phyloP scores from a whole-genome alignment of 2,329 filamentous ascomycete species.

The Xylariales sp. region DNA sequence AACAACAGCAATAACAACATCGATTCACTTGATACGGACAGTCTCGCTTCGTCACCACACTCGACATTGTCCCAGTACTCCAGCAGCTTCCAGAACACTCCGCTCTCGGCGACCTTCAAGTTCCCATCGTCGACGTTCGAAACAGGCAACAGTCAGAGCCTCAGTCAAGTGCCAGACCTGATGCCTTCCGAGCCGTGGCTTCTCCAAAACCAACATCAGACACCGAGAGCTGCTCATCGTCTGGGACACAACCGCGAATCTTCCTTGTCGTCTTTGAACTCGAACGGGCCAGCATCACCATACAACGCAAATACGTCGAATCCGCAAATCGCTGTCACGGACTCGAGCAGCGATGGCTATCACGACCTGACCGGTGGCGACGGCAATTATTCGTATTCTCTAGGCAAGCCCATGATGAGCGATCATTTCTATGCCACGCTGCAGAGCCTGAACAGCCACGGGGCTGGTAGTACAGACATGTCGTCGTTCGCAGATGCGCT shows the following conservation, averaged over 20 bases:
- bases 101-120: conserved; percentile 16
- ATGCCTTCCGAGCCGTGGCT: conserved; percentile 28
- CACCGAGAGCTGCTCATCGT: conserved; percentile 25
- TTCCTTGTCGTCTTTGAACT: conserved; percentile 56
- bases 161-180: conserved; percentile 24
- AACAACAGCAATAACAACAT: conserved; percentile 16
- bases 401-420: conserved; percentile 37
- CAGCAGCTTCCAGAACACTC: background rate
- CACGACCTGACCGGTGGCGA: conserved; percentile 36
- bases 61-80: conserved; percentile 22
- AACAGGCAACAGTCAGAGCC: conserved; percentile 16
- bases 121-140: conserved; percentile 15
- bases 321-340: conserved; percentile 52
- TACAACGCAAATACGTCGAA: conserved; percentile 51
- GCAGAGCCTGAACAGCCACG: conserved; percentile 28
- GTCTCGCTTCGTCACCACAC: conserved; percentile 21
- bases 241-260: conserved; percentile 54
- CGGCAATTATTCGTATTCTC: conserved; percentile 39
- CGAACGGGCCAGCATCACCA: conserved; percentile 55
- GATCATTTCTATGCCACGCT: conserved; percentile 33
- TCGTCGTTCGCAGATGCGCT: conserved; percentile 23
- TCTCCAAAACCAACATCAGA: conserved; percentile 19
- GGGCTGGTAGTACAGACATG: conserved; percentile 29
- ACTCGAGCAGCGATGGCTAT: conserved; percentile 42
- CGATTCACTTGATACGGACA: conserved; percentile 15